Evolutionary conservation across 2,329 filamentous ascomycete genomes (phyloP), one percentile per base, ranked within the genome.

Genomic region (Periconia macrospinosa): DNA sequence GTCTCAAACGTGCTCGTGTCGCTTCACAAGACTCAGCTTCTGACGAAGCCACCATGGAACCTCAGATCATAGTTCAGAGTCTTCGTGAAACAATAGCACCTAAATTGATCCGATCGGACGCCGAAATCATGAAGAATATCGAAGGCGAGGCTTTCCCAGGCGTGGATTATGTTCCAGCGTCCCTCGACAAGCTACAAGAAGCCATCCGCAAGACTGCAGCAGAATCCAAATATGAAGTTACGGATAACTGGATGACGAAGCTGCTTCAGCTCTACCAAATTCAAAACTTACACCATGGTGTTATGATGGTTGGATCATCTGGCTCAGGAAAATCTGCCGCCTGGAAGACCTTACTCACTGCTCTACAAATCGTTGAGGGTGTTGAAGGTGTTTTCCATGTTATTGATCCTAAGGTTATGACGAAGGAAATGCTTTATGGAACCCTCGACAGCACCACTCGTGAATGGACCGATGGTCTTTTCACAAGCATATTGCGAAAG

Each of bases 371-470:
- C 66, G 90, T 96, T 14, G 94, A 99, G 72, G 88, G 88, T 20
- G 83, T 95, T 7, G 95, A 99, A 74, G 94, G 95, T 30, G 91
- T 99, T 44, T 96, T 87, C 61, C 94, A 99, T 70, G 90, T 99
- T 52, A 99, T 99, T 64, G 94, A 99, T 74, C 95, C 93, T 41
- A 99, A 99, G 78, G 95, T 99, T 74, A 99, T 99, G 94, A 96
- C 92, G 49, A 99, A 99, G 77, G 94, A 99, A 77, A 90, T 91
- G 20, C 81, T 99, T 3, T 99, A 99, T 69, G 94, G 94, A 70
- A 97, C 87, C 65, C 83, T 99, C 46, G 94, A 99, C 73, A 92
- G 91, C 54, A 99, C 94, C 2, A 99, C 94, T 1, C 87, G 94
- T 66, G 94, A 99, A 75, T 99, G 94, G 94, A 99, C 94, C 0